Conservation (phyloP, 1,284 basidiomycete species). For the Sparassis latifolia region DNA sequence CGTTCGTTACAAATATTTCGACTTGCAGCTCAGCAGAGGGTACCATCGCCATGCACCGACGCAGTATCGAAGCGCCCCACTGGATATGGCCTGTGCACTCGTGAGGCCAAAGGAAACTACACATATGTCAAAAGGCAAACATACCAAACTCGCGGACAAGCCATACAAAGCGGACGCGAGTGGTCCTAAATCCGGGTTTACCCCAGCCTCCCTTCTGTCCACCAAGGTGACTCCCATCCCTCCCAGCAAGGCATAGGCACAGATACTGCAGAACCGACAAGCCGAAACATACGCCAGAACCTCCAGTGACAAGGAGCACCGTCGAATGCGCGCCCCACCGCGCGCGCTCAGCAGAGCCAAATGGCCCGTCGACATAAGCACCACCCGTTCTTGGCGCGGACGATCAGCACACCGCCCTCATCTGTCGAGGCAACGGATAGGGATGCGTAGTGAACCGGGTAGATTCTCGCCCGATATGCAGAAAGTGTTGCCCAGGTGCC, state of each 20-base stretch:
- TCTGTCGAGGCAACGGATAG: no score
- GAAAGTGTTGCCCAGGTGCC: slow-evolving; percentile 78
- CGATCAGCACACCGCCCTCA: no score
- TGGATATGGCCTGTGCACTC: slow-evolving; percentile 61
- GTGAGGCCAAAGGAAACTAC: background rate
- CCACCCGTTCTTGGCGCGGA: slow-evolving; percentile 75
- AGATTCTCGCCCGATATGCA: no score
- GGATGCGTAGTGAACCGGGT: slow-evolving; percentile 72
- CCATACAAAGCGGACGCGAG: slow-evolving; percentile 78
- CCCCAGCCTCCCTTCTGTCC: slow-evolving; percentile 38
- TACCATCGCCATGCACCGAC: slow-evolving; percentile 63
- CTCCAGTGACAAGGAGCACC: slow-evolving; percentile 70
- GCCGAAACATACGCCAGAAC: slow-evolving; percentile 77
- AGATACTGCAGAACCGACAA: slow-evolving; percentile 68
- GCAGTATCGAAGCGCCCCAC: slow-evolving; percentile 72
- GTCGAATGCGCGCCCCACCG: slow-evolving; percentile 63
- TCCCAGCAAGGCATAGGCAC: slow-evolving; percentile 54
- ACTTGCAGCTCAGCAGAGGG: slow-evolving; percentile 56
- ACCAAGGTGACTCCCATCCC: slow-evolving; percentile 41
- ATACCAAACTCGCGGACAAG: slow-evolving; percentile 75
- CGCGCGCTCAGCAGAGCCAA: slow-evolving; percentile 67
- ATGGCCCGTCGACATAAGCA: slow-evolving; percentile 71
- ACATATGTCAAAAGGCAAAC: slow-evolving; percentile 17
- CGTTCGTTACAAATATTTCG: slow-evolving; percentile 77
- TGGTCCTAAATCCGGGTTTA: slow-evolving; percentile 40